Base-by-base conservation (phyloP, 2,329 filamentous ascomycete species). In the Coniosporium tulheliwenetii region DNA sequence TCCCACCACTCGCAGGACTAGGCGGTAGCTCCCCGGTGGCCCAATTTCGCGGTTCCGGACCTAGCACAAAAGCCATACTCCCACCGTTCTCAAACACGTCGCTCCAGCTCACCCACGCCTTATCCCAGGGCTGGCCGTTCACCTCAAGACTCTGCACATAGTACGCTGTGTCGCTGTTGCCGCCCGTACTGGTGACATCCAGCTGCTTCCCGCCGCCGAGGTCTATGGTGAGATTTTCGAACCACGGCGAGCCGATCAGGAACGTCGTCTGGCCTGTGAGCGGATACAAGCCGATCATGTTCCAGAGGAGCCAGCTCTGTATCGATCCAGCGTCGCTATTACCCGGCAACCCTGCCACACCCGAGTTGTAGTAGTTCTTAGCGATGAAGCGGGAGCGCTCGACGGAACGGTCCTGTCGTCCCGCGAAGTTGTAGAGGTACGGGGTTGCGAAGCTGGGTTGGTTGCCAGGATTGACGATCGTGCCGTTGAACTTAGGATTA, bases 311-410 rank as follows among this genome's bases (percentile, higher is more conserved):
- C 73, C 77, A 81, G 7, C 71, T 75, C 52, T 84, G 77, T 78
- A 84, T 82, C 10, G 79, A 76, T 5, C 80, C 80, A 1, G 77
- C 77, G 53, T 84, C 80, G 36, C 71, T 76, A 55, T 84, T 83
- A 0, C 80, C 80, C 0, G 79, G 79, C 0, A 84, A 62, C 0
- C 80, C 79, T 7, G 50, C 52, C 0, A 64, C 61, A 0, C 69
- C 69, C 1, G 70, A 63, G 38, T 62, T 64, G 57, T 81, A 82
- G 58, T 73, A 75, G 10, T 62, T 57, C 47, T 75, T 72, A 29
- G 77, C 77, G 37, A 79, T 64, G 41, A 61, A 62, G 39, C 79
- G 71, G 36, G 71, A 73, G 45, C 70, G 67, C 42, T 67, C 39
- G 1, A 58, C 54, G 14, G 39, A 45, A 37, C 52, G 54, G 30